Evolutionary conservation across 2,329 filamentous ascomycete genomes (phyloP), one percentile per base, ranked within the genome.

Genomic region (Thielaviopsis euricoi): DNA sequence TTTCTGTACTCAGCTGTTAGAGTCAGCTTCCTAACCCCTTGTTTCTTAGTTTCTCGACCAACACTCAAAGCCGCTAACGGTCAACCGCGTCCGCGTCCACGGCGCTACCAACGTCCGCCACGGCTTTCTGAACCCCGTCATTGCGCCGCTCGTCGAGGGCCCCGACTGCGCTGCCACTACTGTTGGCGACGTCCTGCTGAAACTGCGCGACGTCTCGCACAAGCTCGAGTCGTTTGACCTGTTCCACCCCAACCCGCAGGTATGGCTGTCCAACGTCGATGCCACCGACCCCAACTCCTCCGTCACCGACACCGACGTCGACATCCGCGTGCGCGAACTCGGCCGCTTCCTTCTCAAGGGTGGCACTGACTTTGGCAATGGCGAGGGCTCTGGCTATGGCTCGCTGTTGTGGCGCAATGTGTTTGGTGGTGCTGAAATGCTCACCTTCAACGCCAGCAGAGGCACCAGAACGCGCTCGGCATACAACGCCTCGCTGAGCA

Each of bases 301-400:
- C 1, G 81, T 85, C 1, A 89, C 83, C 58, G 89, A 95, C 67
- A 71, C 96, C 57, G 88, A 95, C 67, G 69, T 97, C 64, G 86
- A 91, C 63, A 79, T 96, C 56, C 86, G 85, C 65, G 78, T 96
- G 58, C 82, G 81, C 56, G 91, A 98, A 71, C 83, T 87, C 63
- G 85, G 87, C 33, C 83, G 86, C 46, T 81, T 97, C 66, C 82
- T 89, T 60, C 79, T 97, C 66, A 95, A 95, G 74, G 95, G 90
- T 0, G 93, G 93, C 60, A 97, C 93, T 9, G 91, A 97, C 67
- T 78, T 95, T 52, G 93, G 93, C 62, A 95, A 94, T 67, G 83
- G 88, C 22, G 93, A 98, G 71, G 93, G 91, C 40, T 95, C 90
- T 7, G 91, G 90, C 3, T 97, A 95, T 67, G 85, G 87, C 63